A percentile compares a stretch with the other conserved stretches of the same genome.
Conservation (phyloP, 345 rosid genomes). For the Eucalyptus camaldulensis region DNA sequence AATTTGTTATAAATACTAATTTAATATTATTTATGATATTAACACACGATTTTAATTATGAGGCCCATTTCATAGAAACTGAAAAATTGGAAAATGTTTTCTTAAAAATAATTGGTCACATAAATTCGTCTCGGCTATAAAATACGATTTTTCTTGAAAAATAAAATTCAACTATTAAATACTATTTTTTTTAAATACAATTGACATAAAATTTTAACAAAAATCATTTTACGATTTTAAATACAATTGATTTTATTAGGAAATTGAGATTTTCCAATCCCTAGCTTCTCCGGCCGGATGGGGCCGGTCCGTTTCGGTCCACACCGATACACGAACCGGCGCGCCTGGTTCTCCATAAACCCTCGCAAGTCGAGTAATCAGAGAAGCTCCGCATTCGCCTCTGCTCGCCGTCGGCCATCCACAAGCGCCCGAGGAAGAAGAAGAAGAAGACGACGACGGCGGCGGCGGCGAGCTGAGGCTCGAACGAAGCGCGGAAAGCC, state of each 20-base stretch:
- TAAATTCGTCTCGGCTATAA: too few relatives aligned
- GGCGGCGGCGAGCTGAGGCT: neutral
- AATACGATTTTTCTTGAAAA: neutral
- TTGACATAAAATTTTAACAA: neutral
- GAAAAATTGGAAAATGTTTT: too few relatives aligned
- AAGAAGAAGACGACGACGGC: neutral
- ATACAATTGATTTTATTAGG: neutral
- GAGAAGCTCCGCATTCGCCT: neutral
- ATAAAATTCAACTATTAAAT: neutral
- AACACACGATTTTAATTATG: too few relatives aligned
- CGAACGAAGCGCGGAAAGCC: neutral
- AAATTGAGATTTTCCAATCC: neutral
- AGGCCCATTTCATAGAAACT: accelerated
- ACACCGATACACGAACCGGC: neutral
- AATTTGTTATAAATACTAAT: accelerated
- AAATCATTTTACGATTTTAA: neutral
- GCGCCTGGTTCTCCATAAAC: neutral
- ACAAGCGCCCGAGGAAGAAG: neutral
- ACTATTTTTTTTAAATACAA: neutral
- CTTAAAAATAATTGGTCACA: too few relatives aligned
- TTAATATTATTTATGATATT: accelerated
- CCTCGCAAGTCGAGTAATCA: neutral
- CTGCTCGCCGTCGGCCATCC: neutral
- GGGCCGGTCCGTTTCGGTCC: neutral
- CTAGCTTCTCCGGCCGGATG: neutral